A percentile compares a stretch with the other conserved stretches of the same genome.
Evolutionary conservation across 805 yeast genomes (phyloP).

Genomic region (Sugiyamaella marilandica): DNA sequence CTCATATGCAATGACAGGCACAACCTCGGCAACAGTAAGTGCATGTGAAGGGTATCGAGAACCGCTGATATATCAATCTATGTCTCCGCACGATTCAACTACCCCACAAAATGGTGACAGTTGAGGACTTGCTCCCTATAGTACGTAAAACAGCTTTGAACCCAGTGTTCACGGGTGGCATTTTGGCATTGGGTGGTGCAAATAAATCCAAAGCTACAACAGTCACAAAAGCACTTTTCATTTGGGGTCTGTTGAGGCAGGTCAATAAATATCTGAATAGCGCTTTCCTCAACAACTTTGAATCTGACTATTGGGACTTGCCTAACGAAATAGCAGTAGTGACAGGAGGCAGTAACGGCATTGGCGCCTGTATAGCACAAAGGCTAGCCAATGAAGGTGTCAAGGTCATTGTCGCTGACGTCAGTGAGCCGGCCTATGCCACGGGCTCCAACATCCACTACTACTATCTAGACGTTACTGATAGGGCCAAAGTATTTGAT

Average conservation of each 20-base stretch:
- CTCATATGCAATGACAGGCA: too few species aligned
- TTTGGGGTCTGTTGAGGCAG: not conserved
- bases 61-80: not conserved
- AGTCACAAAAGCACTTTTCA: not conserved
- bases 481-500: constrained; percentile 39
- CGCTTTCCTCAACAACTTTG: not conserved
- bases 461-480: constrained; percentile 59
- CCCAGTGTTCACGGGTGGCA: constrained; percentile 4
- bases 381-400: not conserved
- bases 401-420: constrained; percentile 8
- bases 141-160: not conserved
- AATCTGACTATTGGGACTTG: constrained; percentile 3
- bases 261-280: not conserved
- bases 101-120: not conserved
- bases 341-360: constrained; percentile 6
- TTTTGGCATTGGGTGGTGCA: not conserved
- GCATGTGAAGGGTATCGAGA: not conserved
- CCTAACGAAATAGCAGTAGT: constrained; percentile 10
- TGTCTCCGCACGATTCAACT: not conserved
- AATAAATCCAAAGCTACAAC: not conserved
- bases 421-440: not conserved
- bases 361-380: not conserved
- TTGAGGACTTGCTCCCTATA: not conserved
- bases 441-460: constrained; percentile 29
- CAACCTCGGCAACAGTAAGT: not conserved